Percentiles rank a stretch among this genome's conserved stretches.
Evolutionary conservation across 2,329 filamentous ascomycete genomes (phyloP).

Genomic region (Colletotrichum cordylinicola): DNA sequence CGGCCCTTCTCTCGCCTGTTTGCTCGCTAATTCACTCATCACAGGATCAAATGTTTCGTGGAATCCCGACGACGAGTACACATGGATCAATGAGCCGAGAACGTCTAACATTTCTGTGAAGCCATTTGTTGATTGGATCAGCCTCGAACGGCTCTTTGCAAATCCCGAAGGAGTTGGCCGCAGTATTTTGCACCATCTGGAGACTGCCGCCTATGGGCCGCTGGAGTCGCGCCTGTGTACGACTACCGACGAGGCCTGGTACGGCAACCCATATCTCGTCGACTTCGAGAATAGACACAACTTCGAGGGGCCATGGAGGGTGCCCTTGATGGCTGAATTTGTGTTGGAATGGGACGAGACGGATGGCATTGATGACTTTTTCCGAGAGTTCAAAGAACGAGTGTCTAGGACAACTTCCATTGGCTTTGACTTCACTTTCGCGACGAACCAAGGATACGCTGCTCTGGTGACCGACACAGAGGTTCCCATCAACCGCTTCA

Average conservation of each 20-base stretch:
- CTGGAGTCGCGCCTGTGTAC: neutral
- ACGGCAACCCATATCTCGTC: neutral
- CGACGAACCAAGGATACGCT: neutral
- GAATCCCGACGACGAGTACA: neutral
- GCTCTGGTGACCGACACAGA: neutral
- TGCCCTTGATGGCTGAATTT: neutral
- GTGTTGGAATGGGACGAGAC: neutral
- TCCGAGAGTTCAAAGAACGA: neutral
- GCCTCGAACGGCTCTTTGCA: neutral
- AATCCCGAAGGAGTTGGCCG: neutral
- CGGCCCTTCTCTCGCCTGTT: neutral
- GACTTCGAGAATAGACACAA: neutral
- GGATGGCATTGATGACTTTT: neutral
- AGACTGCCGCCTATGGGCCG: neutral
- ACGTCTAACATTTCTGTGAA: neutral
- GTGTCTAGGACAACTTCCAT: neutral
- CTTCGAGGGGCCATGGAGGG: neutral
- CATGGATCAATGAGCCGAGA: neutral
- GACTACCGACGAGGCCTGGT: neutral
- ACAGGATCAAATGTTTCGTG: neutral
- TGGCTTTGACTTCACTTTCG: neutral
- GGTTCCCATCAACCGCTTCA: neutral
- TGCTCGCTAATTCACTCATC: neutral
- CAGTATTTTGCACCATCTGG: neutral
- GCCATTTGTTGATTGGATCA: slow-evolving; percentile 1